Percentiles rank a stretch among this genome's conserved stretches.
Conservation (phyloP, 345 rosid species). For the Eucalyptus erythrocorys region DNA sequence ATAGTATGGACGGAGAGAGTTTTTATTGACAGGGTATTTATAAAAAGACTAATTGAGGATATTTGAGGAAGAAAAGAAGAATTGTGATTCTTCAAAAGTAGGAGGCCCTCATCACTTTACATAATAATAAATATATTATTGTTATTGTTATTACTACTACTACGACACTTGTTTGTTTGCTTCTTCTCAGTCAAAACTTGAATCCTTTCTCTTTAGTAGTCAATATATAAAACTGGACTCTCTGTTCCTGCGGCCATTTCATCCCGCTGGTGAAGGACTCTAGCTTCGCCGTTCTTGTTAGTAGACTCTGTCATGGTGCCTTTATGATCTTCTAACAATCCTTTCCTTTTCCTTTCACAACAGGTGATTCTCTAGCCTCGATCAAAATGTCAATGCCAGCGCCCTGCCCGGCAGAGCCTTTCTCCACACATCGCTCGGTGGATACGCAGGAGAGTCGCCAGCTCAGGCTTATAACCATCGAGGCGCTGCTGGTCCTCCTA, state of each 20-base stretch:
- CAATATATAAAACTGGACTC: background rate
- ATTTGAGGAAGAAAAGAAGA: too few species aligned
- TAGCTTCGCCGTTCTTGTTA: background rate
- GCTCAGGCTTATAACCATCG: accelerated
- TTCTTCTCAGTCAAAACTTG: too few species aligned
- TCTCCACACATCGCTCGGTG: accelerated
- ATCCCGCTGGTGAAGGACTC: background rate
- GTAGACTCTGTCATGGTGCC: background rate
- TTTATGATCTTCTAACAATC: background rate
- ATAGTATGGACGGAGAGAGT: too few species aligned
- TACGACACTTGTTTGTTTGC: background rate
- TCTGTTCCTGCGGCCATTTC: background rate
- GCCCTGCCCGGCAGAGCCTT: background rate
- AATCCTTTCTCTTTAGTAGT: background rate
- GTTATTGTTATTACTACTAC: background rate
- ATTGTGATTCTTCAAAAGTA: too few species aligned
- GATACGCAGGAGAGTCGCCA: background rate
- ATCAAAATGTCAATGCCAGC: background rate
- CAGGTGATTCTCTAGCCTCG: background rate
- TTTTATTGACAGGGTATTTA: too few species aligned
- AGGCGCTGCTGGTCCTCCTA: background rate
- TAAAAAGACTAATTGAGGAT: too few species aligned
- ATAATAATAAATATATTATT: too few species aligned
- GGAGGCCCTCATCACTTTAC: too few species aligned
- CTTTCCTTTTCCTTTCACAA: background rate